Percentiles rank a stretch among this genome's conserved stretches.
phyloP scores from a whole-genome alignment of 106 monocot genomes.

The Amphibolis antarctica region DNA sequence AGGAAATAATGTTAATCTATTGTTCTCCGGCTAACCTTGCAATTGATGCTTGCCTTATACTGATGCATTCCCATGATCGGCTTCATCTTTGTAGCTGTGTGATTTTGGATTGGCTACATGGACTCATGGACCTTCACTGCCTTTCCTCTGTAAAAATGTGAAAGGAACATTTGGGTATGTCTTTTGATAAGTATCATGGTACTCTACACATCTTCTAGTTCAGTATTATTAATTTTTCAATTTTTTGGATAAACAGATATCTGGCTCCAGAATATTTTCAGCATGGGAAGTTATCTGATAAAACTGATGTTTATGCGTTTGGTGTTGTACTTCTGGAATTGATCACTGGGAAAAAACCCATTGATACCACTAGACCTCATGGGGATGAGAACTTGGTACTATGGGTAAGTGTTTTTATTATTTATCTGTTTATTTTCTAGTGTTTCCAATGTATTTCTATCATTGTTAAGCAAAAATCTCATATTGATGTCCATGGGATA shows the following conservation, averaged over 20 bases:
- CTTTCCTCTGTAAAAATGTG: constrained; percentile 84
- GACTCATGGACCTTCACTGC: constrained; percentile 64
- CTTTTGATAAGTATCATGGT: background rate
- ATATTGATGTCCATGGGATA: too few species aligned
- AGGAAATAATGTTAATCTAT: too few species aligned
- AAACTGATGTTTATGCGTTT: constrained; percentile 85
- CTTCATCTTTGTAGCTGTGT: constrained; percentile 41
- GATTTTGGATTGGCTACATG: constrained; percentile 92
- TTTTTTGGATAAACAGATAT: constrained; percentile 38
- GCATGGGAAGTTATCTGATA: constrained; percentile 83
- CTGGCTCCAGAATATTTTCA: constrained; percentile 92
- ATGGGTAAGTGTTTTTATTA: constrained; percentile 33
- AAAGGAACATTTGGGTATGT: constrained; percentile 91
- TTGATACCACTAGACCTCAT: constrained; percentile 42
- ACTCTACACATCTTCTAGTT: background rate
- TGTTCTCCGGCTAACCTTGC: too few species aligned
- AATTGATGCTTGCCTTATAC: background rate
- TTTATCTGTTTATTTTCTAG: too few species aligned
- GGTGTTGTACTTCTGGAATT: constrained; percentile 75
- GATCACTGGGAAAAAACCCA: constrained; percentile 66
- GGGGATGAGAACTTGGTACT: constrained; percentile 76
- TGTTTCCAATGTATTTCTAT: too few species aligned
- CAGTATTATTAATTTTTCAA: constrained; percentile 1
- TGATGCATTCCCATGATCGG: background rate
- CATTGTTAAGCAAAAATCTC: too few species aligned